These are phyloP conservation scores for Apiotrichum gamsii DNA, from an alignment of 1,284 basidiomycete genomes.

Conservation along the genomic window DNA sequence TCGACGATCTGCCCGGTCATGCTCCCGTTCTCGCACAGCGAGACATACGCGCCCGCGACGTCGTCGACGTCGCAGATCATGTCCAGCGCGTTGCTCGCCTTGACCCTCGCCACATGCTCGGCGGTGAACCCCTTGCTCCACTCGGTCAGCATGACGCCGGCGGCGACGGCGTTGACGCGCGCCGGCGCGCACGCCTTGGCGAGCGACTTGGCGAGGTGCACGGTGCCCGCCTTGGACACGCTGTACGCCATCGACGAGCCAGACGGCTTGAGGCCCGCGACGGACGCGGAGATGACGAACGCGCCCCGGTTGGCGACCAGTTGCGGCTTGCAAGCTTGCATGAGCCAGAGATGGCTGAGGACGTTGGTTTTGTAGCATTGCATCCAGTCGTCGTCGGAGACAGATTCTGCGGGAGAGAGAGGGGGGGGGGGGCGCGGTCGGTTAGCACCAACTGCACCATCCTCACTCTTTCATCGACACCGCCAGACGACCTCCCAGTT, in stretches of 20 bases:
- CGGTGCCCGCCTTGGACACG: slow-evolving; percentile 22
- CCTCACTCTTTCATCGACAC: too few species aligned
- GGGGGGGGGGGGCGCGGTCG: background rate
- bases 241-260: slow-evolving; percentile 17
- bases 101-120: slow-evolving; percentile 12
- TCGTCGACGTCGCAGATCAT: slow-evolving; percentile 13
- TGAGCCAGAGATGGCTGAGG: slow-evolving; percentile 17
- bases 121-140: slow-evolving; percentile 21
- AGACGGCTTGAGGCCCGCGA: slow-evolving; percentile 14
- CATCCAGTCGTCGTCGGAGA: slow-evolving; percentile 16
- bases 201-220: slow-evolving; percentile 23
- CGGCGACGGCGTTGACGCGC: slow-evolving; percentile 22
- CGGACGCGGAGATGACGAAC: slow-evolving; percentile 14
- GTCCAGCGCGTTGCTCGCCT: slow-evolving; percentile 9
- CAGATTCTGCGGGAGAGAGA: slow-evolving; percentile 3
- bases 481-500: too few species aligned
- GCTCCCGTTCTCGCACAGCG: background rate
- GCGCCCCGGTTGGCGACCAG: slow-evolving; percentile 12
- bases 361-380: slow-evolving; percentile 19
- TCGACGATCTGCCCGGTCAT: background rate
- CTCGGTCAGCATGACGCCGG: slow-evolving; percentile 24
- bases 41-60: slow-evolving; percentile 2
- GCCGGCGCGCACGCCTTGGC: slow-evolving; percentile 22
- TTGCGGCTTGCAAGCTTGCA: slow-evolving; percentile 13
- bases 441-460: background rate